Evolutionary conservation across 768 basidiomycete genomes (phyloP).

Genomic region (Kwoniella dejecticola): DNA sequence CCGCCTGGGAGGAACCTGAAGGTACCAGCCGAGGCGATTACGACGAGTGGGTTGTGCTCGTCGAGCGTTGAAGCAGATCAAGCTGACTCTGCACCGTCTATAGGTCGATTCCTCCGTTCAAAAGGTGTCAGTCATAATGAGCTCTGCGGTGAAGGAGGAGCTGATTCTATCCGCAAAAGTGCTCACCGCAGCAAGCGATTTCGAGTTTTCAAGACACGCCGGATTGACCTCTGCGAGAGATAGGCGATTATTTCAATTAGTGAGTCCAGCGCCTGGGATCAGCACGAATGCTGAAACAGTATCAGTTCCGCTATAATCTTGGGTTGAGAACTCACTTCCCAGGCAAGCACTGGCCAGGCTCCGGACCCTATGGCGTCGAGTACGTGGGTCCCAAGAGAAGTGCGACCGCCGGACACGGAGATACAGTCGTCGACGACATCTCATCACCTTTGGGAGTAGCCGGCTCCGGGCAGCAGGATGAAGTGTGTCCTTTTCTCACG

Average conservation of each 20-base stretch:
- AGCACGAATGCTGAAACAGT: too few relatives aligned
- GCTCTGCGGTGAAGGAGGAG: not conserved
- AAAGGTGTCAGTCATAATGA: constrained; percentile 26
- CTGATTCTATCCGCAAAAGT: constrained; percentile 28
- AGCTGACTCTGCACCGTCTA: constrained; percentile 10
- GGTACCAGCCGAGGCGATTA: constrained; percentile 30
- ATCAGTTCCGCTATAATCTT: constrained; percentile 34
- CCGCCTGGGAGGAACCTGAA: constrained; percentile 38
- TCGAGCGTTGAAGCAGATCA: not conserved
- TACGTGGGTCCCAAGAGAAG: constrained; percentile 18
- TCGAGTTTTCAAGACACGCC: constrained; percentile 35
- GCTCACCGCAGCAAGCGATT: constrained; percentile 37
- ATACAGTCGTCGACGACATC: not conserved
- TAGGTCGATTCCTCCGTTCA: constrained; percentile 40
- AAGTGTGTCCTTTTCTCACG: constrained; percentile 36
- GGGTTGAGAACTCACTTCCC: constrained; percentile 22
- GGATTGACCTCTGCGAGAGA: constrained; percentile 30
- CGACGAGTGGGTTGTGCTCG: constrained; percentile 24
- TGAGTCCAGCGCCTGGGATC: too few relatives aligned
- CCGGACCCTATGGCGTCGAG: constrained; percentile 12
- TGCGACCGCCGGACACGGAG: not conserved
- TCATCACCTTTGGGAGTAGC: not conserved
- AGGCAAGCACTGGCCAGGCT: constrained; percentile 35
- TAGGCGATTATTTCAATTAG: constrained; percentile 38
- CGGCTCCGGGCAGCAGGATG: not conserved